Evolutionary conservation across 2,329 filamentous ascomycete genomes (phyloP).

Genomic region (Clonostachys byssicola): DNA sequence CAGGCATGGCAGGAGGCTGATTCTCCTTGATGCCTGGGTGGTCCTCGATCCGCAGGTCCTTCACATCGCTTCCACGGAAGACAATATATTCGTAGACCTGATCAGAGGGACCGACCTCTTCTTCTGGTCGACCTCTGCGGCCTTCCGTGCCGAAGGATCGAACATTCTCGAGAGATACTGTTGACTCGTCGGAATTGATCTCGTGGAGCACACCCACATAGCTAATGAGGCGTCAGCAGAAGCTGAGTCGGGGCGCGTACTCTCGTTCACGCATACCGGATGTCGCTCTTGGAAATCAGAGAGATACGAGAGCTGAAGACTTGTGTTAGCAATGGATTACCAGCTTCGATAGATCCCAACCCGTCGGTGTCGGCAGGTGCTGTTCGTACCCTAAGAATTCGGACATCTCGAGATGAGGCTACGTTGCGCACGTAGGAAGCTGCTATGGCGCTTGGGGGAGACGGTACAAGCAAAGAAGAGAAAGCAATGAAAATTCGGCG

Average conservation of each 20-base stretch:
- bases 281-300: conserved; percentile 95
- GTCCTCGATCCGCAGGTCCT: conserved; percentile 92
- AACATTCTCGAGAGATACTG: conserved; percentile 95
- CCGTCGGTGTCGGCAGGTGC: neutral
- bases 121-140: conserved; percentile 70
- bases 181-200: conserved; percentile 96
- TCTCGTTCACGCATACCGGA: conserved; percentile 59
- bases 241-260: conserved; percentile 1
- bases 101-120: conserved; percentile 80
- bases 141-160: conserved; percentile 92
- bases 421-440: conserved; percentile 36
- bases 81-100: conserved; percentile 98
- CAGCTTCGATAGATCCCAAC: conserved; percentile 12
- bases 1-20: conserved; percentile 73
- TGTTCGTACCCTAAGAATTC: conserved; percentile 53
- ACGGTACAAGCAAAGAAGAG: conserved; percentile 3
- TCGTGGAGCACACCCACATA: conserved; percentile 95
- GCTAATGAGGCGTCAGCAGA: conserved; percentile 45
- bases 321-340: conserved; percentile 36
- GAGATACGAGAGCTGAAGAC: conserved; percentile 79
- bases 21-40: conserved; percentile 70
- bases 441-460: conserved; percentile 12
- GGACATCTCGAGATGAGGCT: conserved; percentile 42
- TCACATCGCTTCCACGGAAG: conserved; percentile 96
- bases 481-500: neutral